Evolutionary conservation across 75 land plant genomes (phyloP).

Genomic region (Isoetes taiwanensis): DNA sequence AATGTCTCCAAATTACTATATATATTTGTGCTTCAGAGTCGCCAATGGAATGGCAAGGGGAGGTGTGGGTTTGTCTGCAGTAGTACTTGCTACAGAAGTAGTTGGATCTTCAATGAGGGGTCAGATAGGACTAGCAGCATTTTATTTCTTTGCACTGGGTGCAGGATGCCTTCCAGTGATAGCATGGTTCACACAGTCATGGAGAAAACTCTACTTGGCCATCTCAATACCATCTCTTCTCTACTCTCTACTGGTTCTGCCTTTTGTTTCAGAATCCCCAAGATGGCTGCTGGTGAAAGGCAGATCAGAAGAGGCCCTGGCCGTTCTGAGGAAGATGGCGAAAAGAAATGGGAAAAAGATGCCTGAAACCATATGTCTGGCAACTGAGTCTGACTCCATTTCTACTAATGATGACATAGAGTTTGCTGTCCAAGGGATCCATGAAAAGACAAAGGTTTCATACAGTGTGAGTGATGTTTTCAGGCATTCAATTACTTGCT

Average conservation of each 20-base stretch:
- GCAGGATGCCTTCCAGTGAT: slow-evolving; percentile 25
- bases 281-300: slow-evolving; percentile 31
- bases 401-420: no score
- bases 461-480: background rate
- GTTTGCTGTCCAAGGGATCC: no score
- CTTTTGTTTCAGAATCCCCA: slow-evolving; percentile 37
- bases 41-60: slow-evolving; percentile 25
- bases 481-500: background rate
- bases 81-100: slow-evolving; percentile 34
- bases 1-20: slow-evolving; percentile 30
- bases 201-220: slow-evolving; percentile 26
- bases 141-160: slow-evolving; percentile 38
- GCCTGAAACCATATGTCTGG: slow-evolving; percentile 1
- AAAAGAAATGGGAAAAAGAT: slow-evolving; percentile 20
- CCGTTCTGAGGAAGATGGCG: slow-evolving; percentile 20
- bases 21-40: slow-evolving; percentile 30
- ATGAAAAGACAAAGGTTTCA: no score
- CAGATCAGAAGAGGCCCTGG: slow-evolving; percentile 18
- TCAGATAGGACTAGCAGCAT: slow-evolving; percentile 29
- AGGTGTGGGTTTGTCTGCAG: slow-evolving; percentile 31
- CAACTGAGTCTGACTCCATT: background rate
- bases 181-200: slow-evolving; percentile 27
- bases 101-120: slow-evolving; percentile 36
- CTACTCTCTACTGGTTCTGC: slow-evolving; percentile 19
- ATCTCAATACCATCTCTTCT: slow-evolving; percentile 22